These are phyloP conservation scores for Simplicillium aogashimaense DNA, from an alignment of 2,329 filamentous ascomycete genomes.

Conservation along the genomic window DNA sequence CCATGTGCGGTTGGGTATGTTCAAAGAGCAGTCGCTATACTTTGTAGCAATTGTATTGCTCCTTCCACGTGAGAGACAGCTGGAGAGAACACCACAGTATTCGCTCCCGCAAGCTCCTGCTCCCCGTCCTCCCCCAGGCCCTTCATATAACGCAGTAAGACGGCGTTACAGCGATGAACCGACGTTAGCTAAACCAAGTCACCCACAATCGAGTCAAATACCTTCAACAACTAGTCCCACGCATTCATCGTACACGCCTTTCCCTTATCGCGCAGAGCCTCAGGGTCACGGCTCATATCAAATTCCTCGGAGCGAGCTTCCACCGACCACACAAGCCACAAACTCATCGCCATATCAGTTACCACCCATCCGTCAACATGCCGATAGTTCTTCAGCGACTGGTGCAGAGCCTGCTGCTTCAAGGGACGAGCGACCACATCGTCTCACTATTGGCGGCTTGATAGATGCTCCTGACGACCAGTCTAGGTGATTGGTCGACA, in stretches of 20 bases:
- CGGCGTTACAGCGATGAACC: no score
- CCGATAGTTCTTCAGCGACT: slow-evolving; percentile 11
- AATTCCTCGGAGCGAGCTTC: slow-evolving; percentile 41
- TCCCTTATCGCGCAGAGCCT: slow-evolving; percentile 23
- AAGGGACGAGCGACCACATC: background rate
- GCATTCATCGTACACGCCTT: no score
- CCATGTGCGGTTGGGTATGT: slow-evolving; percentile 43
- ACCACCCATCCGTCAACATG: slow-evolving; percentile 35
- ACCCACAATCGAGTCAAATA: no score
- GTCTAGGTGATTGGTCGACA: background rate
- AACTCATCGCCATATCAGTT: slow-evolving; percentile 30
- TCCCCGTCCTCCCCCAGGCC: no score
- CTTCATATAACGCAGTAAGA: no score
- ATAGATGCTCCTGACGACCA: slow-evolving; percentile 3
- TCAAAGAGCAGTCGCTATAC: slow-evolving; percentile 52
- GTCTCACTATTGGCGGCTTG: slow-evolving; percentile 6
- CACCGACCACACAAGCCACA: slow-evolving; percentile 19
- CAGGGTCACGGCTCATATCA: slow-evolving; percentile 36
- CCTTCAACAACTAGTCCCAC: no score
- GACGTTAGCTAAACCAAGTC: no score
- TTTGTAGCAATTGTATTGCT: slow-evolving; percentile 45
- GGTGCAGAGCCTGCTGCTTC: background rate
- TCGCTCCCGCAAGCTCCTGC: slow-evolving; percentile 15
- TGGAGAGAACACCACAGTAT: slow-evolving; percentile 24
- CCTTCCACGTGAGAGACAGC: slow-evolving; percentile 25